phyloP scores from a whole-genome alignment of 2,329 filamentous ascomycete species.

The Hypomyces perniciosus region DNA sequence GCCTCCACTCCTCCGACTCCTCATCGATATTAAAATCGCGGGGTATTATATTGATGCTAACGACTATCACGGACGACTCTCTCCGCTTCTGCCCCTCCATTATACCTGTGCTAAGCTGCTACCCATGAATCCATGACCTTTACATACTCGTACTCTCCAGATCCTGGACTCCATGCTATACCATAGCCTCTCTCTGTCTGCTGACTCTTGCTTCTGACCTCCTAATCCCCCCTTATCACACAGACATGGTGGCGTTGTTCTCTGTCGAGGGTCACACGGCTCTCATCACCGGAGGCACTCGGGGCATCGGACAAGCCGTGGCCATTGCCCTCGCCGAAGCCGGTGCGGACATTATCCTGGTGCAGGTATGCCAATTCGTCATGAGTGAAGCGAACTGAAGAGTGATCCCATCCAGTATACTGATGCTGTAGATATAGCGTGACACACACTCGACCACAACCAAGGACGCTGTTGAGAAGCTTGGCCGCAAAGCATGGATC shows the following conservation, averaged over 20 bases:
- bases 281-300: constrained; percentile 51
- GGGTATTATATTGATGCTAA: not conserved
- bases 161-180: too few relatives aligned
- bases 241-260: constrained; percentile 39
- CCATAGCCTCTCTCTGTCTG: not conserved
- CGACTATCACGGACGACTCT: too few relatives aligned
- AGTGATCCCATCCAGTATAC: not conserved
- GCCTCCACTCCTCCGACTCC: too few relatives aligned
- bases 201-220: not conserved
- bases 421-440: constrained; percentile 27
- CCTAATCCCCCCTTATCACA: not conserved
- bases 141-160: too few relatives aligned
- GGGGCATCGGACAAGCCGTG: constrained; percentile 53
- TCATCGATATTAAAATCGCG: constrained; percentile 1
- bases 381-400: not conserved
- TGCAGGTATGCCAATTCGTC: constrained; percentile 37
- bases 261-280: constrained; percentile 52
- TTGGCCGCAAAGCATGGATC: constrained; percentile 61
- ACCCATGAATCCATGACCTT: too few relatives aligned
- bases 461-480: constrained; percentile 53
- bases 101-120: too few relatives aligned
- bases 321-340: constrained; percentile 54
- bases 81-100: too few relatives aligned
- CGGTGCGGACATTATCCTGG: constrained; percentile 50
- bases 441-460: constrained; percentile 44